Conservation (phyloP, 192 early-diverging fungal genomes). For the Umbelopsis ramanniana region DNA sequence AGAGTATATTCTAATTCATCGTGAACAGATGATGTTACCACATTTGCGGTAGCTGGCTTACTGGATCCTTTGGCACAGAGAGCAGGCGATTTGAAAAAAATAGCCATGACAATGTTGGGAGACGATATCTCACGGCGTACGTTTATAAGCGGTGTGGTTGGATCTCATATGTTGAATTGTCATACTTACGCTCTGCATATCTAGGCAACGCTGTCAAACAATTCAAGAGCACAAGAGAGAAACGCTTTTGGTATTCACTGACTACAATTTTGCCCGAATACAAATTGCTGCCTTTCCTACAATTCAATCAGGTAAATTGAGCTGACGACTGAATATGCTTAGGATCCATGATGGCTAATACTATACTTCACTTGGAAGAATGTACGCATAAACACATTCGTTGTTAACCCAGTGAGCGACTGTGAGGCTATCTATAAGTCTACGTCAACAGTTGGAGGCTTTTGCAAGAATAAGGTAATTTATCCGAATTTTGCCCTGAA, state of each 20-base stretch:
- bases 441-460: slow-evolving; percentile 48
- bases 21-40: slow-evolving; percentile 21
- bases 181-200: not conserved
- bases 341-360: not conserved
- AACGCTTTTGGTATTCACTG: slow-evolving; percentile 42
- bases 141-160: not conserved
- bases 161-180: not conserved
- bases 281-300: slow-evolving; percentile 34
- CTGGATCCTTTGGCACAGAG: slow-evolving; percentile 39
- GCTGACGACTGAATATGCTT: not conserved
- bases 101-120: slow-evolving; percentile 20
- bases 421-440: slow-evolving; percentile 46
- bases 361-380: not conserved
- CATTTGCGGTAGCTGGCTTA: slow-evolving; percentile 21
- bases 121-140: slow-evolving; percentile 32
- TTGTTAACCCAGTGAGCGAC: slow-evolving; percentile 5
- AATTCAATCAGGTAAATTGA: slow-evolving; percentile 26
- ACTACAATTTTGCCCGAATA: slow-evolving; percentile 24
- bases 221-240: slow-evolving; percentile 36
- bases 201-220: slow-evolving; percentile 37
- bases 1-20: not conserved
- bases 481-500: not conserved
- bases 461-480: slow-evolving; percentile 58
- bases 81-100: slow-evolving; percentile 25
- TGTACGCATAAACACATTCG: not conserved